Base-by-base conservation (phyloP, 306 rosid species). In the Gynostemma pentaphyllum region DNA sequence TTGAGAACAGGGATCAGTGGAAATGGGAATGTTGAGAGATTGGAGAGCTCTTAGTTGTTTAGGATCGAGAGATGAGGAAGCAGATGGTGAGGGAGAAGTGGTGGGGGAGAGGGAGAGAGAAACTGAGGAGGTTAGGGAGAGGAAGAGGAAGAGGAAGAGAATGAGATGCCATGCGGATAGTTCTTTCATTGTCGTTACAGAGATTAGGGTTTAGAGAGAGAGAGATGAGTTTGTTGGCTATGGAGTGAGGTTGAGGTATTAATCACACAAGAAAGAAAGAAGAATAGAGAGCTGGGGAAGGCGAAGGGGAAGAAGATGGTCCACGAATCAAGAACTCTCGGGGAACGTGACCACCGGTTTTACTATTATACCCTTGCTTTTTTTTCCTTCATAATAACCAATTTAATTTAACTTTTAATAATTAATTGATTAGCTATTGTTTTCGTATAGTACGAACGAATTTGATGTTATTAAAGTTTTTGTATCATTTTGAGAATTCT, bases 1-100 rank as follows among this genome's bases (percentile, higher is more conserved):
- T 19, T 73, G 78, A 2, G 83, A 49, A 16, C 98, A 91, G 5
- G 98, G 98, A 78, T 86, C 90, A 45, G 62, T 82, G 39, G 94
- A 68, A 23, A 87, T 92, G 2, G 96, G 99, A 37, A 92, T 79
- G 84, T 82, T 82, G 57, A 92, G 94, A 32, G 99, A 92, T 71
- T 86, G 87, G 0, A 92, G 83, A 15, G 99, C 99, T 70, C 76
- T 77, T 0, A 79, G 79, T 45, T 92, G 99, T 27, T 84, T 88
- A 10, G 99, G 99, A 78, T 92, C 99, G 4, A 92, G 88, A 14
- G 80, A 64, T 16, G 87, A 74, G 26, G 74, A 36, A 48, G 24
- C 5, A 29, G 48, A n/a, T 16, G 79, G 50, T 7, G 56, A 55
- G 4, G 75, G 55, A 13, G 59, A 42, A 19, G 67, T 27, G n/a